These are phyloP conservation scores for Wickerhamiella australiensis DNA, from an alignment of 805 yeast genomes.

Conservation along the genomic window DNA sequence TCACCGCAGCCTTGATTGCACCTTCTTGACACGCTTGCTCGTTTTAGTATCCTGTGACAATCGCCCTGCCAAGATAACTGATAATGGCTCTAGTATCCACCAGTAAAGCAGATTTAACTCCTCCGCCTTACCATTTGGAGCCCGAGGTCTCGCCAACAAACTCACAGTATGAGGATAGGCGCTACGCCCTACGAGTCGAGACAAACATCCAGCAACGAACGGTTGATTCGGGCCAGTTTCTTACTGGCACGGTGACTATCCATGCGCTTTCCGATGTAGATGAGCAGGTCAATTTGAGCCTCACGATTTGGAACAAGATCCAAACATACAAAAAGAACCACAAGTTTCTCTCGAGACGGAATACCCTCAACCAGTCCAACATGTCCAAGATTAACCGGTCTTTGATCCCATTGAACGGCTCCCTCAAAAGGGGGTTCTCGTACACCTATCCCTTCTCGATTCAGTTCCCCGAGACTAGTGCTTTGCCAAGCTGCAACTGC, in stretches of 20 bases:
- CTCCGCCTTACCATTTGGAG: conserved; percentile 6
- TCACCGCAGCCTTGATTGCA: background rate
- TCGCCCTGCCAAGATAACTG: too few relatives aligned
- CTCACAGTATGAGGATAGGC: conserved; percentile 3
- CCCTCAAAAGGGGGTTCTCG: conserved; percentile 1
- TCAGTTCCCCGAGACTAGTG: conserved; percentile 10
- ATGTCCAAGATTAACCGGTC: conserved; percentile 6
- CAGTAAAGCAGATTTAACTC: background rate
- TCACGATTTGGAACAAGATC: conserved; percentile 9
- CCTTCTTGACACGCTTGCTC: too few relatives aligned
- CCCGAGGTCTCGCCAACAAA: background rate
- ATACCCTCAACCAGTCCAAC: background rate
- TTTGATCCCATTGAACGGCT: background rate
- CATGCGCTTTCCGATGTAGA: background rate
- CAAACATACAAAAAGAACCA: conserved; percentile 6
- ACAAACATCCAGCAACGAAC: conserved; percentile 9
- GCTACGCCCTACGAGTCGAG: conserved; percentile 9
- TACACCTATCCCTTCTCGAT: conserved; percentile 10
- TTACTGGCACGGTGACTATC: conserved; percentile 9
- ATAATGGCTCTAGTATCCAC: background rate
- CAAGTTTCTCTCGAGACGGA: conserved; percentile 2
- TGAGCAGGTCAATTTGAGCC: background rate
- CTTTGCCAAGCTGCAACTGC: conserved; percentile 10
- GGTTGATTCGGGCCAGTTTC: conserved; percentile 9
- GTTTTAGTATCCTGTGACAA: too few relatives aligned